phyloP scores from a whole-genome alignment of 2,329 filamentous ascomycete species.

The Fusarium sp. region DNA sequence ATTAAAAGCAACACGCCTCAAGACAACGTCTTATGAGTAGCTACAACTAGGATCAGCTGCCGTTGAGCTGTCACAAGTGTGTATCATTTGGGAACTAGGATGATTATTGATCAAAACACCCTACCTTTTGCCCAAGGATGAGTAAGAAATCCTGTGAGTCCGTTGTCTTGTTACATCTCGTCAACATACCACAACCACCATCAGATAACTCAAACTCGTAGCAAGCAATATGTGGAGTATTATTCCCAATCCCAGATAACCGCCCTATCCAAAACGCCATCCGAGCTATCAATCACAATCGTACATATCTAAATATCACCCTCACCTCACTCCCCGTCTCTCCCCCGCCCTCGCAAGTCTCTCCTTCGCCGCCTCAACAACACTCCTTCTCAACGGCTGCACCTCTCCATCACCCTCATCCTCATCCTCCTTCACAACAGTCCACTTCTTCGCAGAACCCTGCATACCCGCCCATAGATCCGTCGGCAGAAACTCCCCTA shows the following conservation, averaged over 20 bases:
- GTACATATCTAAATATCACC: background rate
- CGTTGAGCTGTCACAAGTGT: background rate
- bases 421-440: constrained; percentile 53
- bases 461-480: constrained; percentile 87
- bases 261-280: background rate
- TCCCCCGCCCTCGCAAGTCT: constrained; percentile 20
- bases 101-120: background rate
- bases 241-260: background rate
- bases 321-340: constrained; percentile 1
- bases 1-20: background rate
- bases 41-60: background rate
- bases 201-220: background rate
- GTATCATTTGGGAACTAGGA: background rate
- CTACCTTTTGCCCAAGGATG: too few species aligned
- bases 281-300: background rate
- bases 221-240: background rate
- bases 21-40: background rate
- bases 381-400: constrained; percentile 32
- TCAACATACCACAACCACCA: background rate
- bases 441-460: constrained; percentile 64
- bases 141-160: too few species aligned
- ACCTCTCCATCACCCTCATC: constrained; percentile 32
- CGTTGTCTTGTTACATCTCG: too few species aligned
- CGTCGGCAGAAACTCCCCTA: constrained; percentile 86
- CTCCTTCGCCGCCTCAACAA: constrained; percentile 38